Conservation (phyloP, 2,329 filamentous ascomycete species). For the Penicillium sumatraense region DNA sequence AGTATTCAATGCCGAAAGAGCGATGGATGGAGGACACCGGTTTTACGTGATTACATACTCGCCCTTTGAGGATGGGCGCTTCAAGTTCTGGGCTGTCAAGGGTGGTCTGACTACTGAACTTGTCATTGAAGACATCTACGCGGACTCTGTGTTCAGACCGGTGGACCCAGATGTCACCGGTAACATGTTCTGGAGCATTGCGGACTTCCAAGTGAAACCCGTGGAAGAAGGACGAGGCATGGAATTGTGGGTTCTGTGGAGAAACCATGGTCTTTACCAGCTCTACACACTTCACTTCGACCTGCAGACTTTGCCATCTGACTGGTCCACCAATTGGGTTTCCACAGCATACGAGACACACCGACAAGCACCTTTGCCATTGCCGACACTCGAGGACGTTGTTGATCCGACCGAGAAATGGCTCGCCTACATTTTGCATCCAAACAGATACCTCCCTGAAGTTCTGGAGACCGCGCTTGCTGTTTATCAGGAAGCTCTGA, state of each 20-base stretch:
- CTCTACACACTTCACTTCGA: constrained; percentile 75
- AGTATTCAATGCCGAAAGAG: constrained; percentile 64
- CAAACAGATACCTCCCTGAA: constrained; percentile 77
- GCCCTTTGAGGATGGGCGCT: constrained; percentile 82
- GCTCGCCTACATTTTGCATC: constrained; percentile 80
- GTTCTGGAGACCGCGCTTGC: constrained; percentile 82
- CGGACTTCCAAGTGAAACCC: constrained; percentile 71
- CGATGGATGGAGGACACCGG: constrained; percentile 50
- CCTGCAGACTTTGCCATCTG: constrained; percentile 63
- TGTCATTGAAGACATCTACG: constrained; percentile 73
- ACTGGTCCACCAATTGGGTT: constrained; percentile 73
- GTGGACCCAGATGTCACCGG: constrained; percentile 65
- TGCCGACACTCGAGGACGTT: constrained; percentile 66
- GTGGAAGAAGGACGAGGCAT: constrained; percentile 59
- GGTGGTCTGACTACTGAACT: constrained; percentile 62
- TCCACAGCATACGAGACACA: constrained; percentile 67
- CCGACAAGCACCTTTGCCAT: constrained; percentile 57
- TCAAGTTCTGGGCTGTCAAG: constrained; percentile 88
- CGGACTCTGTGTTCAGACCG: constrained; percentile 66
- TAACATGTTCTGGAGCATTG: constrained; percentile 78
- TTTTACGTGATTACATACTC: constrained; percentile 82
- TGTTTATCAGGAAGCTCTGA: constrained; percentile 74
- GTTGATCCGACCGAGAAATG: constrained; percentile 80
- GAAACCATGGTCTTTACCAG: constrained; percentile 79
- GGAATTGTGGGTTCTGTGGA: constrained; percentile 78